Evolutionary conservation across 2,329 filamentous ascomycete genomes (phyloP), one percentile per base, ranked within the genome.

Genomic region (Nemania diffusa): DNA sequence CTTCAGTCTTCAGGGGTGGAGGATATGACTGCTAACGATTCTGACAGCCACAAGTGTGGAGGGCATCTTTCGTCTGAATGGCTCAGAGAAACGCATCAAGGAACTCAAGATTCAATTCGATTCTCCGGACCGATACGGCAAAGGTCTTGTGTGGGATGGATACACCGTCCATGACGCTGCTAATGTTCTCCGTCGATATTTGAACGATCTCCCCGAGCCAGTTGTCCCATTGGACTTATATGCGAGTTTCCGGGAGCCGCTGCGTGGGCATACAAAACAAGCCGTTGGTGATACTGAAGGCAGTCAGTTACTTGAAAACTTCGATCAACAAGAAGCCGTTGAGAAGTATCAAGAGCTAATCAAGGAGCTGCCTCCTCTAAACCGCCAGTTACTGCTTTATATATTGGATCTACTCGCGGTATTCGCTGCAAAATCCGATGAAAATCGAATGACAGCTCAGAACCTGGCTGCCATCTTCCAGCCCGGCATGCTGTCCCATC

Each of bases 121-220:
- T 80, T 97, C 95, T 0, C 96, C 96, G 46, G 93, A 97, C 75
- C 88, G 94, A 74, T 99, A 97, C 79, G 96, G 96, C 62, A 99
- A 99, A 81, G 96, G 96, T 17, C 86, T 99, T 27, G 92, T 97
- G 74, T 99, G 96, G 96, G 92, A 93, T 53, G 96, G 96, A 53
- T 99, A 97, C 79, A 99, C 96, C 0, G 96, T 99, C 48, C 96
- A 99, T 80, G 96, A 99, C 85, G 96, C 96, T 27, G 94, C 96
- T 75, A 99, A 98, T 77, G 95, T 99, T 68, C 87, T 99, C 51
- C 91, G 96, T 69, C 90, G 96, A 73, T 99, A 99, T 78, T 89
- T 99, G 69, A 98, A 98, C 79, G 93, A 97, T 77, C 87, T 99
- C 1, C 96, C 96, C 2, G 96, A 99, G 78, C 96, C 96, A 5